Base-by-base conservation (phyloP, 495 filamentous ascomycete genomes). In the Podospora appendiculata region DNA sequence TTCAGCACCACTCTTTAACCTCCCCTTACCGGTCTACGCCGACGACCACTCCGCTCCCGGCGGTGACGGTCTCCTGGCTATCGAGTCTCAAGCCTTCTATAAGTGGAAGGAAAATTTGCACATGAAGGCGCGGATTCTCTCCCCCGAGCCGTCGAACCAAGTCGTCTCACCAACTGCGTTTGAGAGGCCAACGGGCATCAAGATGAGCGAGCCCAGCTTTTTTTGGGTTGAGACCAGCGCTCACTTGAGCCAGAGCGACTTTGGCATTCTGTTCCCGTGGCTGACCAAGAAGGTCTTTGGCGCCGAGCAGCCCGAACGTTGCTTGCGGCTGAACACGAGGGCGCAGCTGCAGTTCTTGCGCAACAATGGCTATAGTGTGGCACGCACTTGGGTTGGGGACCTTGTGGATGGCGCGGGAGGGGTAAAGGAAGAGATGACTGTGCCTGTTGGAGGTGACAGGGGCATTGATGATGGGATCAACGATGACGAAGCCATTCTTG, bases 231-330 rank as follows among this genome's bases (percentile, higher is more conserved):
- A 65, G 9, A 59, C 66, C 9, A 82, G 79, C 5, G 86, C 86
- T 0, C 88, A 92, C 62, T 71, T 90, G 18, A 81, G 70, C 36
- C 88, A 90, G 68, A 83, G 78, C 13, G 88, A 91, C 58, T 91
- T 90, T 62, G 87, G 82, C n/a, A 61, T 89, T 10, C 65, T 92
- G 16, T 90, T 90, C 60, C 86, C 88, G 0, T 80, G 78, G 68
- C 57, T 86, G 17, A 82, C 80, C 18, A 76, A 73, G 46, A 70
- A 69, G 47, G 68, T 83, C 8, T 79, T 84, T 56, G 73, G 74
- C 5, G 76, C 75, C 2, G 78, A 82, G 52, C 75, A 82, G 46
- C 85, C 86, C 0, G 81, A 83, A 56, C 66, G 80, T 1, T 75
- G 79, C 0, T 59, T 90, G 39, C 67, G 76, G 43, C 64, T 90